Conservation (phyloP, 1,139 yeast species). For the Meyerozyma elateridarum region DNA sequence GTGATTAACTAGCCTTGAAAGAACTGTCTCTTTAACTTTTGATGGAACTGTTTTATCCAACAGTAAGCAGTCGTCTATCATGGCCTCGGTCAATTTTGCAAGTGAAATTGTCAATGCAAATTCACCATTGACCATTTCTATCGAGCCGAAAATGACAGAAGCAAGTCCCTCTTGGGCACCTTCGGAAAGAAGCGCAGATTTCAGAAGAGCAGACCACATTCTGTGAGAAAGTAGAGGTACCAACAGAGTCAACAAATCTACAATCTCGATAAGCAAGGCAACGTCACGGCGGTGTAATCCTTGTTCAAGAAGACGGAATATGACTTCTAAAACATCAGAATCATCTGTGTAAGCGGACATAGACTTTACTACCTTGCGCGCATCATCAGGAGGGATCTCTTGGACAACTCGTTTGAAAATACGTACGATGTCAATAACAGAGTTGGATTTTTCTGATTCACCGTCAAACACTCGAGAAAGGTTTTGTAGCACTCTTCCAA, state of each 20-base stretch:
- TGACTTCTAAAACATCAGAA: conserved; percentile 63
- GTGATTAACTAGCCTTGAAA: conserved; percentile 54
- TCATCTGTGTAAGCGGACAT: conserved; percentile 59
- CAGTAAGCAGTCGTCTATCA: conserved; percentile 52
- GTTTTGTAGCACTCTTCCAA: conserved; percentile 75
- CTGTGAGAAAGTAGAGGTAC: conserved; percentile 52
- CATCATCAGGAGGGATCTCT: conserved; percentile 38
- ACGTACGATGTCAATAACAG: conserved; percentile 46
- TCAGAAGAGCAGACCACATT: conserved; percentile 75
- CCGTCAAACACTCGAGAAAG: conserved; percentile 39
- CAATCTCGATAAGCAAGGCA: conserved; percentile 40
- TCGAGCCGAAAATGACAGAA: conserved; percentile 59
- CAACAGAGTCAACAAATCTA: conserved; percentile 48
- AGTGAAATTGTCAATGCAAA: conserved; percentile 61
- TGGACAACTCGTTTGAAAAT: conserved; percentile 47
- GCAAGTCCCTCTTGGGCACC: conserved; percentile 70
- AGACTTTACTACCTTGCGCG: conserved; percentile 45
- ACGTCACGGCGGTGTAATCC: conserved; percentile 55
- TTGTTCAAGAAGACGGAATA: conserved; percentile 65
- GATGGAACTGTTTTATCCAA: conserved; percentile 32
- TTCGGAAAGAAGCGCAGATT: conserved; percentile 60
- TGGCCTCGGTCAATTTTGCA: conserved; percentile 48
- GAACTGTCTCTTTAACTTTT: conserved; percentile 48
- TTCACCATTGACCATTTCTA: conserved; percentile 67
- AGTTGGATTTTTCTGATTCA: conserved; percentile 30